A percentile compares a stretch with the other conserved stretches of the same genome.
Evolutionary conservation across 495 filamentous ascomycete genomes (phyloP).

Genomic region (Penicillium ucsense): DNA sequence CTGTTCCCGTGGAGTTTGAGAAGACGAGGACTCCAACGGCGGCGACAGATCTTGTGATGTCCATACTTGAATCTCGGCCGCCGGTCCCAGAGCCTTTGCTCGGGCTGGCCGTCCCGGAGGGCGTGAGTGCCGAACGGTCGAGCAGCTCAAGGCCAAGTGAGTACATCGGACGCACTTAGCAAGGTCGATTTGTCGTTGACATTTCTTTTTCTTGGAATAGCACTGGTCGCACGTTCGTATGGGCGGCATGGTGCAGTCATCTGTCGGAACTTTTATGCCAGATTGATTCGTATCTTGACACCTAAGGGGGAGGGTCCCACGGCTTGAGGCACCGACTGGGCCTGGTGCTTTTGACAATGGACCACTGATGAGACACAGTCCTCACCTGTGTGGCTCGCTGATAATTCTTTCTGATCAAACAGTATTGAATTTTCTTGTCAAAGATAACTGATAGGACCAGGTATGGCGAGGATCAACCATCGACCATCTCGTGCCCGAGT

Average conservation of each 20-base stretch:
- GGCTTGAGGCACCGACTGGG: too few species aligned
- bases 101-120: not conserved
- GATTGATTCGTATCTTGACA: not conserved
- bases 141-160: not conserved
- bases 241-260: not conserved
- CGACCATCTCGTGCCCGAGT: too few species aligned
- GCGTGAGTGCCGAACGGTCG: not conserved
- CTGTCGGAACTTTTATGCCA: not conserved
- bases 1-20: not conserved
- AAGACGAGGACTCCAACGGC: not conserved
- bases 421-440: too few species aligned
- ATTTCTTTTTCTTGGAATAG: constrained; percentile 1
- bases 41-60: not conserved
- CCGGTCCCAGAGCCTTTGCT: not conserved
- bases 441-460: too few species aligned
- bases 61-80: not conserved
- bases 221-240: constrained; percentile 1
- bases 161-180: not conserved
- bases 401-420: not conserved
- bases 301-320: not conserved
- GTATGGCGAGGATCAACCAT: too few species aligned
- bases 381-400: not conserved
- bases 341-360: too few species aligned
- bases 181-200: not conserved
- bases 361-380: not conserved